These are phyloP conservation scores for Globisporangium orthogonon DNA, from an alignment of 352 stramenopile genomes.

Conservation along the genomic window DNA sequence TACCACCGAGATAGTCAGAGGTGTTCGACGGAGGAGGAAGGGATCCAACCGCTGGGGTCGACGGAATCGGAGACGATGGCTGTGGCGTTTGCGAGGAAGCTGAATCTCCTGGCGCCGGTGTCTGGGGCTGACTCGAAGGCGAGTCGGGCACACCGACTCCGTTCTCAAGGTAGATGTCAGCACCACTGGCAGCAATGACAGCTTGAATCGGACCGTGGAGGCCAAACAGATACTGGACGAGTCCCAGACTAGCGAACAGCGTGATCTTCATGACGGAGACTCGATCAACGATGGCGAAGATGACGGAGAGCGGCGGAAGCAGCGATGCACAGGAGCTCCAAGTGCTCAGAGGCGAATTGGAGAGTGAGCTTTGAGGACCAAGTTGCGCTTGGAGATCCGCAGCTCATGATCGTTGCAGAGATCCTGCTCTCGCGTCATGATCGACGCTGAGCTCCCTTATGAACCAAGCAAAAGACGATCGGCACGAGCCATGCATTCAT, in stretches of 20 bases:
- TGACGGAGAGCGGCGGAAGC: neutral
- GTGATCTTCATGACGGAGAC: conserved; percentile 3
- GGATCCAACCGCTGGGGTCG: neutral
- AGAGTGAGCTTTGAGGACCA: neutral
- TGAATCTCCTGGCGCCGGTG: neutral
- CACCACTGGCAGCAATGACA: neutral
- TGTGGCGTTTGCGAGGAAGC: neutral
- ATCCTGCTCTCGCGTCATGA: no score
- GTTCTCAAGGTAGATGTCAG: neutral
- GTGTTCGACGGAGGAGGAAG: neutral
- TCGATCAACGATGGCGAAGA: neutral
- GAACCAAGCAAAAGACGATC: no score
- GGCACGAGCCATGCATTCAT: no score
- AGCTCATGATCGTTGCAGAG: no score
- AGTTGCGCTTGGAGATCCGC: neutral
- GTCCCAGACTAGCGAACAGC: neutral
- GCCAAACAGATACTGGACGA: neutral
- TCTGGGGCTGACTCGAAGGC: neutral
- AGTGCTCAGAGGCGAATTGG: neutral
- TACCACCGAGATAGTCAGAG: neutral
- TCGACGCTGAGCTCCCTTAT: no score
- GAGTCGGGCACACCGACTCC: neutral
- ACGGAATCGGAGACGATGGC: neutral
- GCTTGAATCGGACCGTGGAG: neutral
- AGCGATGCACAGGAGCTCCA: neutral